Percentiles rank a stretch among this genome's conserved stretches.
phyloP scores from a whole-genome alignment of 2,329 filamentous ascomycete genomes.

The Fusarium citri region DNA sequence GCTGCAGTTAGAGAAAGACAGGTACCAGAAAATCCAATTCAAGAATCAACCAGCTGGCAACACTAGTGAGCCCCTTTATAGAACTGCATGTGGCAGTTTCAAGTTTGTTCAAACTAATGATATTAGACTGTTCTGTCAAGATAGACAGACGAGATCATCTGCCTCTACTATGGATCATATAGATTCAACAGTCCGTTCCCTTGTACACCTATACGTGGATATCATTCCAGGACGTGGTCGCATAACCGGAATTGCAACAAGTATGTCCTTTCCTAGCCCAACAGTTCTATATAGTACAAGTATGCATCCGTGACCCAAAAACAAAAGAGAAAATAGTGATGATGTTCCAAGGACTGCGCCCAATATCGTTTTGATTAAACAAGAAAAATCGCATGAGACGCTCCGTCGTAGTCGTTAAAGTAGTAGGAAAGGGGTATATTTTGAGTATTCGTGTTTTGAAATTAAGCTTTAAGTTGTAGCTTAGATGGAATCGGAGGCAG shows the following conservation, averaged over 20 bases:
- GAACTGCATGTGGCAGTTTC: neutral
- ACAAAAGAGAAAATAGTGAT: conserved; percentile 21
- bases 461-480: conserved; percentile 35
- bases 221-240: conserved; percentile 38
- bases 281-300: conserved; percentile 39
- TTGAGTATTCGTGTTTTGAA: conserved; percentile 10
- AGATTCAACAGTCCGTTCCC: conserved; percentile 9
- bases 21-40: no score
- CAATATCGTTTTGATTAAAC: conserved; percentile 27
- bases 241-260: conserved; percentile 31
- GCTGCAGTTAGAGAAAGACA: no score
- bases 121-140: conserved; percentile 9
- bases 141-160: neutral
- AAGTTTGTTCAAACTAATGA: neutral
- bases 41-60: neutral
- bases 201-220: conserved; percentile 40
- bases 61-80: neutral
- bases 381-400: conserved; percentile 29
- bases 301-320: neutral
- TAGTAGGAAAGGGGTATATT: conserved; percentile 23
- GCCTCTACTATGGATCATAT: neutral
- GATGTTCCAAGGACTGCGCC: conserved; percentile 27
- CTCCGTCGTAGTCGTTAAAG: conserved; percentile 32
- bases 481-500: conserved; percentile 63
- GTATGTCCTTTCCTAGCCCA: conserved; percentile 9